Conservation (phyloP, 2,329 filamentous ascomycete species). For the Grosmannia clavigera region DNA sequence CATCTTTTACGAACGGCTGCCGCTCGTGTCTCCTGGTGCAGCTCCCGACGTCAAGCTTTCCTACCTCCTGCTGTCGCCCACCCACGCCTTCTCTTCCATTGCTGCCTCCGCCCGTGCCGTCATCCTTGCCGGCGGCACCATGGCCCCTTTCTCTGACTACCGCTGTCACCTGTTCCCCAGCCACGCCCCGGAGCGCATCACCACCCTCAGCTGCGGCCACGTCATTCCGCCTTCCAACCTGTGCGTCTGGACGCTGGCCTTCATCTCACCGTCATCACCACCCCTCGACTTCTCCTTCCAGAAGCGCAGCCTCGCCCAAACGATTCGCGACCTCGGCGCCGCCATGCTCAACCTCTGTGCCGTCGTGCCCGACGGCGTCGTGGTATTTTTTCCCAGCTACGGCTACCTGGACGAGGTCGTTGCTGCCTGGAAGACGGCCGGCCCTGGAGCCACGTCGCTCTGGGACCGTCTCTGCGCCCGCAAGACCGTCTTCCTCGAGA, state of each 20-base stretch:
- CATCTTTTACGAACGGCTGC: conserved; percentile 46
- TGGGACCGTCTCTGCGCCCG: conserved; percentile 46
- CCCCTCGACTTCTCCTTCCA: conserved; percentile 81
- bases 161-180: conserved; percentile 74
- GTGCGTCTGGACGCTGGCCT: conserved; percentile 59
- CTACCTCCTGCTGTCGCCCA: conserved; percentile 84
- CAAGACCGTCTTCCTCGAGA: conserved; percentile 52
- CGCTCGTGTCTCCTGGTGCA: conserved; percentile 9
- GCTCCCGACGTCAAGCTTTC: conserved; percentile 48
- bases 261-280: conserved; percentile 10
- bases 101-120: conserved; percentile 76
- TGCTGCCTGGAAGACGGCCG: conserved; percentile 40
- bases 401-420: conserved; percentile 72
- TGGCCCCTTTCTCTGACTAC: conserved; percentile 95
- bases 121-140: conserved; percentile 86
- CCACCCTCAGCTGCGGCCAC: conserved; percentile 83
- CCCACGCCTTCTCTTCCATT: conserved; percentile 80
- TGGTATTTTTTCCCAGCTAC: conserved; percentile 95
- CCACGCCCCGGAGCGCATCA: conserved; percentile 48
- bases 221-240: conserved; percentile 79
- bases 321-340: conserved; percentile 62
- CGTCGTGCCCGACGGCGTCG: conserved; percentile 74
- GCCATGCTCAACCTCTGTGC: conserved; percentile 60
- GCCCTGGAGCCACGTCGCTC: conserved; percentile 22
- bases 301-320: conserved; percentile 53